These are phyloP conservation scores for Nannizzia gypsea DNA, from an alignment of 2,329 filamentous ascomycete species.

Conservation along the genomic window DNA sequence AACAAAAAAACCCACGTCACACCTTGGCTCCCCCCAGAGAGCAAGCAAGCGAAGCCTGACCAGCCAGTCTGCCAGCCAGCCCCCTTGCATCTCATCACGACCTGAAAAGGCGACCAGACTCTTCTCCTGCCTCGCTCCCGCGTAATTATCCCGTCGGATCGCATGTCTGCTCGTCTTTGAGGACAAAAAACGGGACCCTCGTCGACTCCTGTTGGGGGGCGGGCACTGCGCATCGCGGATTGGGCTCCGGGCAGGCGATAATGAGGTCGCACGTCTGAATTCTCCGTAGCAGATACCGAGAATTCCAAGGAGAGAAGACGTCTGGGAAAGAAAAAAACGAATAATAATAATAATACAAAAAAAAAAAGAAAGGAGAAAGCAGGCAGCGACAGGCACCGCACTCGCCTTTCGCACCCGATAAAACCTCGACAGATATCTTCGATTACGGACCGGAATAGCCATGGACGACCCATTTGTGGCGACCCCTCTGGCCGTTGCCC, in stretches of 20 bases:
- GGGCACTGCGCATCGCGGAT: background rate
- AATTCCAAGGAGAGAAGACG: background rate
- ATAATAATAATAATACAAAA: too few relatives aligned
- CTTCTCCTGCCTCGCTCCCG: background rate
- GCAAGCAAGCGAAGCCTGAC: too few relatives aligned
- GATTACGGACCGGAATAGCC: constrained; percentile 7
- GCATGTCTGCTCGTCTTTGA: background rate
- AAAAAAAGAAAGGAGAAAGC: too few relatives aligned
- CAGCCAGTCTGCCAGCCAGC: background rate
- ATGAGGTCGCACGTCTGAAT: constrained; percentile 4
- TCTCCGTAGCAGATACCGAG: constrained; percentile 1
- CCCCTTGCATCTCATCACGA: background rate
- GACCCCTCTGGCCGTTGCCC: constrained; percentile 32
- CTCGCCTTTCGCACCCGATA: too few relatives aligned
- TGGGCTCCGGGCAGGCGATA: background rate
- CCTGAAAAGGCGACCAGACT: background rate
- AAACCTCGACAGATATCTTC: background rate
- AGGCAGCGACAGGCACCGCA: background rate
- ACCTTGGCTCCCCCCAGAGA: constrained; percentile 2
- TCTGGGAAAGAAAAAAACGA: background rate
- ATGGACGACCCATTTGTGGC: constrained; percentile 50
- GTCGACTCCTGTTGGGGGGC: background rate
- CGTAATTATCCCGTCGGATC: background rate
- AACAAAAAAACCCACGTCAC: background rate
- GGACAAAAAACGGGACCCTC: background rate